Percentiles rank a stretch among this genome's conserved stretches.
Conservation (phyloP, 441 rosid genomes). For the Corymbia citriodora region DNA sequence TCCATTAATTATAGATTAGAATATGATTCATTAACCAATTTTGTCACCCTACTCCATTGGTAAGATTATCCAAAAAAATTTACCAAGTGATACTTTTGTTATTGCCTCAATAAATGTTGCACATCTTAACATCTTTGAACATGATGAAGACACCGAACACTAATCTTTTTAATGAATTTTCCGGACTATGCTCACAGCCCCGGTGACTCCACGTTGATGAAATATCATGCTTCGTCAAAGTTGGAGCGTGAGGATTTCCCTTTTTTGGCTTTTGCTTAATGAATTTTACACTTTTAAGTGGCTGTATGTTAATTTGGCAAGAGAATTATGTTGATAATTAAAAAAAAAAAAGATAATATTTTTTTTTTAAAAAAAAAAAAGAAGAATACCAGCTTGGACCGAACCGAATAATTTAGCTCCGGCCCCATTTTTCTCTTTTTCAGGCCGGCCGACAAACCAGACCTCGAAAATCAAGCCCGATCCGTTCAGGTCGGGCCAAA, state of each 20-base stretch:
- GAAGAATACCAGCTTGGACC: background rate
- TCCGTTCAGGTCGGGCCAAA: background rate
- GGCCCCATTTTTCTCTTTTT: background rate
- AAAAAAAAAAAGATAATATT: background rate
- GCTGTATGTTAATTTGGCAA: background rate
- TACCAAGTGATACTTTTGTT: background rate
- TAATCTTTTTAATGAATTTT: background rate
- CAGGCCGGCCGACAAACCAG: background rate
- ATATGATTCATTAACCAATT: no score
- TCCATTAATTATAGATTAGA: no score
- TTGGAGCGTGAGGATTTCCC: background rate
- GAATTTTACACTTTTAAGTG: background rate
- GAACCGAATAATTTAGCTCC: background rate
- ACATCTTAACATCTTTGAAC: background rate
- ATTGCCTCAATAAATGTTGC: background rate
- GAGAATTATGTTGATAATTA: background rate
- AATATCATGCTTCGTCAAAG: accelerated
- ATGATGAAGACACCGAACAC: accelerated
- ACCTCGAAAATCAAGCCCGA: background rate
- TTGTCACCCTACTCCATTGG: background rate
- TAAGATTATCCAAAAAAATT: background rate
- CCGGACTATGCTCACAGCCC: accelerated
- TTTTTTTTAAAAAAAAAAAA: background rate
- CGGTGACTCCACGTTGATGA: accelerated
- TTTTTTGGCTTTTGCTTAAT: background rate